phyloP scores from a whole-genome alignment of 176 grass and related monocot species.

The Raddia guianensis region DNA sequence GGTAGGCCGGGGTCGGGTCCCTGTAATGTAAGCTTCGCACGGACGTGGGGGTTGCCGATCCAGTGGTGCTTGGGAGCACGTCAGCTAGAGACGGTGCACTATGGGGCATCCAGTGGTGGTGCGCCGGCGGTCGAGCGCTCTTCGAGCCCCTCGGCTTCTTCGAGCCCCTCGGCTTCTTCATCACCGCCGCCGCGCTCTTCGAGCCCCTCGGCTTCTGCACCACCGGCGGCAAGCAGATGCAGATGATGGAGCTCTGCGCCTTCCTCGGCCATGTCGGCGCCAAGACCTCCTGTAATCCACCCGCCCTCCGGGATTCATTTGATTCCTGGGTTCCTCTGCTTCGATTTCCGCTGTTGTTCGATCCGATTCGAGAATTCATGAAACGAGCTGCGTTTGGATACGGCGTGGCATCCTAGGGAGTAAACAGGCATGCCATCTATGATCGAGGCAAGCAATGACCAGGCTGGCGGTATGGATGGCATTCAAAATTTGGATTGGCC shows the following conservation, averaged over 20 bases:
- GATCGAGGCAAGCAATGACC: no score
- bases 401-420: constrained; percentile 46
- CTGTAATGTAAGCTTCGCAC: no score
- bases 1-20: no score
- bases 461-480: no score
- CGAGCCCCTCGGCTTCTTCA: constrained; percentile 91
- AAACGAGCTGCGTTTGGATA: constrained; percentile 24
- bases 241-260: constrained; percentile 92
- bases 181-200: constrained; percentile 64
- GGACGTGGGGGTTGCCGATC: no score
- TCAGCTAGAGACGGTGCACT: no score
- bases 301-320: not conserved
- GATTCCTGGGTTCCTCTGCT: not conserved
- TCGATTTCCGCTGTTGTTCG: not conserved
- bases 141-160: constrained; percentile 85
- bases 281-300: constrained; percentile 65
- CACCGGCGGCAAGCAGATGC: constrained; percentile 81
- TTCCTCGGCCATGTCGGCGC: constrained; percentile 88
- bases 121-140: constrained; percentile 37
- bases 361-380: not conserved
- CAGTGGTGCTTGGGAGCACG: constrained; percentile 75
- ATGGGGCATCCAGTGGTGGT: no score
- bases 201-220: constrained; percentile 90
- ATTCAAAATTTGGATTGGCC: no score
- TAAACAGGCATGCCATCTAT: no score